A percentile compares a stretch with the other conserved stretches of the same genome.
phyloP scores from a whole-genome alignment of 345 rosid genomes.

The Dipteronia sinensis region DNA sequence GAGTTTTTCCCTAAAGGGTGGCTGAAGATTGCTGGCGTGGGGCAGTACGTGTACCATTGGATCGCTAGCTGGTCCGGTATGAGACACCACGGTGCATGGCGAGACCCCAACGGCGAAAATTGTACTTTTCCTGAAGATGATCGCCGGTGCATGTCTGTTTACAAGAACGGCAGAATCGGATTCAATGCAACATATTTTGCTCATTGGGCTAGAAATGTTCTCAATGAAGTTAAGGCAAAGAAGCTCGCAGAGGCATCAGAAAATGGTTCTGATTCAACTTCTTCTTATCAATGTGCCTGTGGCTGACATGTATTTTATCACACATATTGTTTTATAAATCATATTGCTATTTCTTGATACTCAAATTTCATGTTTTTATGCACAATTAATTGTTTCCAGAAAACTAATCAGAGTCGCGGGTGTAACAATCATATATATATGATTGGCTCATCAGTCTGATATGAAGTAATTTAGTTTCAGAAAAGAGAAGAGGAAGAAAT shows the following conservation, averaged over 20 bases:
- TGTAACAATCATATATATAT: too few species aligned
- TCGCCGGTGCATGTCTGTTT: constrained; percentile 69
- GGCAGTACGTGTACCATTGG: constrained; percentile 72
- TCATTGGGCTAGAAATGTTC: constrained; percentile 55
- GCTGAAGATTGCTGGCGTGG: constrained; percentile 73
- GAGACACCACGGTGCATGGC: constrained; percentile 73
- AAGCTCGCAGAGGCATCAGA: constrained; percentile 25
- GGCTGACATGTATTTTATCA: not conserved
- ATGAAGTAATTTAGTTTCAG: too few species aligned
- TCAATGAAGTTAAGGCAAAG: constrained; percentile 35
- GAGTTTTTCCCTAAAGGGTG: constrained; percentile 82
- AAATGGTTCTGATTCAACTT: constrained; percentile 14
- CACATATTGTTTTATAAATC: not conserved
- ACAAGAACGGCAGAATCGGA: constrained; percentile 63
- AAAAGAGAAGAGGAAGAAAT: too few species aligned
- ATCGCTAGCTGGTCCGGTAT: constrained; percentile 81
- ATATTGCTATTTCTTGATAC: not conserved
- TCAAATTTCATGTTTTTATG: too few species aligned
- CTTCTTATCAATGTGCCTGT: constrained; percentile 33
- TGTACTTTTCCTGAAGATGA: constrained; percentile 64
- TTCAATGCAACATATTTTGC: constrained; percentile 51
- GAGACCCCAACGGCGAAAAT: constrained; percentile 58
- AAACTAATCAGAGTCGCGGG: too few species aligned
- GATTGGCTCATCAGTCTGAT: too few species aligned
- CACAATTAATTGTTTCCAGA: too few species aligned